Conservation (phyloP, 805 yeast species). For the Pichia manshurica region DNA sequence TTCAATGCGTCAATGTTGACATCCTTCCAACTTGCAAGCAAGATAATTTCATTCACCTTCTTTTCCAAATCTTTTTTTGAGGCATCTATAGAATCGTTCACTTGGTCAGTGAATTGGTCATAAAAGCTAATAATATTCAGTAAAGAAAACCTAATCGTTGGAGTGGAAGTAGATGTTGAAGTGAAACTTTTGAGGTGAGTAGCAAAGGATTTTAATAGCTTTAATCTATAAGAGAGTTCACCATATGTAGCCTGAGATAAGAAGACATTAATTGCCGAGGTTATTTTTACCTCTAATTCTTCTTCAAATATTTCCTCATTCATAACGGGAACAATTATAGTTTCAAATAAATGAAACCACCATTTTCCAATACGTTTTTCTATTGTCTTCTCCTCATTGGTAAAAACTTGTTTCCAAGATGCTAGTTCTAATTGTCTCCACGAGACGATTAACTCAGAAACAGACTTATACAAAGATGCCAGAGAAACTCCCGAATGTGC, state of each 20-base stretch:
- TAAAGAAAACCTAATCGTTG: constrained; percentile 40
- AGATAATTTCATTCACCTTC: constrained; percentile 75
- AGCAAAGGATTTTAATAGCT: constrained; percentile 58
- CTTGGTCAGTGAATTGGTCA: constrained; percentile 50
- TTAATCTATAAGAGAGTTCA: constrained; percentile 57
- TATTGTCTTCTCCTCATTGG: constrained; percentile 49
- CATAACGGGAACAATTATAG: constrained; percentile 52
- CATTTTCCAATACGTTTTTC: constrained; percentile 60
- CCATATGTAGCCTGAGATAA: constrained; percentile 74
- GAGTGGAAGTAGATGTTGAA: constrained; percentile 18
- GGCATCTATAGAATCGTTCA: constrained; percentile 40
- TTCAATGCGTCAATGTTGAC: constrained; percentile 88
- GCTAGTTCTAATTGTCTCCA: constrained; percentile 89
- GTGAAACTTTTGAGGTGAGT: constrained; percentile 40
- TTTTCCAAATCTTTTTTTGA: constrained; percentile 60
- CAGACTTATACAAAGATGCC: constrained; percentile 43
- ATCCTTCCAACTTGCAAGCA: constrained; percentile 96
- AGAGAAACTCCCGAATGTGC: constrained; percentile 76
- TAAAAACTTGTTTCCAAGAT: constrained; percentile 77
- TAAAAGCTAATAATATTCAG: constrained; percentile 59
- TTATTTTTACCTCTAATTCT: constrained; percentile 31
- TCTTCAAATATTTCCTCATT: constrained; percentile 35
- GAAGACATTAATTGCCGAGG: constrained; percentile 65
- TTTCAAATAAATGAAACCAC: constrained; percentile 91
- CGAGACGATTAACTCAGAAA: constrained; percentile 67